Base-by-base conservation (phyloP, 2,329 filamentous ascomycete species). In the Eutypa lata region DNA sequence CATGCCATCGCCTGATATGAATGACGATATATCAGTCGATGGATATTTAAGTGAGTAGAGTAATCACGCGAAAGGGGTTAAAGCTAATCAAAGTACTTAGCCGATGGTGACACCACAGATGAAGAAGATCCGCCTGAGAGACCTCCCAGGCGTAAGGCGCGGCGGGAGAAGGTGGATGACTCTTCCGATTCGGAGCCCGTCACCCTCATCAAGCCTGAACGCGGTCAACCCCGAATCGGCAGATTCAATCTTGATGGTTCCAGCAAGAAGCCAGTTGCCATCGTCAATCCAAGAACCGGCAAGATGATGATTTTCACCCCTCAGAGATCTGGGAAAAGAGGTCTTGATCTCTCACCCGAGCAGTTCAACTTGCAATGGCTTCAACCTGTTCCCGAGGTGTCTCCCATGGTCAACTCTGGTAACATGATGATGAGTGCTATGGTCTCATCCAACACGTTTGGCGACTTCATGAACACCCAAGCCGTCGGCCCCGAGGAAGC, bases 351-450 rank as follows among this genome's bases (percentile, higher is more conserved):
- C 21, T 81, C 79, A 0, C 79, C 80, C 0, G 80, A 82, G 65
- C 76, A 79, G 48, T 81, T 82, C 64, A 76, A 81, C 52, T 65
- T 80, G 51, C 69, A 76, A 18, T 77, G 75, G 63, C 63, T 73
- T 56, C 50, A 64, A 47, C 65, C 73, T 51, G 63, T 73, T 37
- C 28, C 64, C 16, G 69, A 76, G 50, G 65, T 74, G 3, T 76
- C 76, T 0, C 83, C 86, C 16, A 83, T 89, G 63, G 72, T 88
- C 55, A 86, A 88, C 54, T 82, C 84, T 18, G 84, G 86, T 52
- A 88, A 90, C 54, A 79, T 92, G 58, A 91, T 92, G 88, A 84
- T 92, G 73, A 87, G 86, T 47, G 87, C 86, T 61, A 85, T 91
- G 72, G 79, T 85, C 51, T 80, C 79, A 1, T 76, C 75, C 51